phyloP scores from a whole-genome alignment of 768 basidiomycete genomes.

The Asterophora parasitica region DNA sequence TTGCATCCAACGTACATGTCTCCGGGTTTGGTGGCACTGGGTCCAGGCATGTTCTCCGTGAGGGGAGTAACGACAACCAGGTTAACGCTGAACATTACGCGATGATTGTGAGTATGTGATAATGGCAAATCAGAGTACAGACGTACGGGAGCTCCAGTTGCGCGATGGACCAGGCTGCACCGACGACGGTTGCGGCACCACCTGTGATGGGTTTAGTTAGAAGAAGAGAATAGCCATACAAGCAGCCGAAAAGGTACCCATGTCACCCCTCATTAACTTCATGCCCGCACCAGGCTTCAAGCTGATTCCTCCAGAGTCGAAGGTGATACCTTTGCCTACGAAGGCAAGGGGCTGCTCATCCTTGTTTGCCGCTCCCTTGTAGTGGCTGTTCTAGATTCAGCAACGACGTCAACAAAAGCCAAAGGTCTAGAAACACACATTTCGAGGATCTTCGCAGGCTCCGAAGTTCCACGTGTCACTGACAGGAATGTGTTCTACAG shows the following conservation, averaged over 20 bases:
- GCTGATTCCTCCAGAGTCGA: conserved; percentile 85
- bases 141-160: conserved; percentile 76
- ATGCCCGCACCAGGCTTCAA: conserved; percentile 77
- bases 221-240: background rate
- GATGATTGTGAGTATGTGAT: background rate
- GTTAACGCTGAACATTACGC: conserved; percentile 51
- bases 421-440: conserved; percentile 41
- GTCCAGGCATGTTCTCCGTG: conserved; percentile 83
- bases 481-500: conserved; percentile 79
- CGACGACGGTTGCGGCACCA: conserved; percentile 76
- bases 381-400: conserved; percentile 48
- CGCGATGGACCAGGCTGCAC: conserved; percentile 73
- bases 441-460: conserved; percentile 85
- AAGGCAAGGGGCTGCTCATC: conserved; percentile 61
- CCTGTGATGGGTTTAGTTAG: conserved; percentile 28
- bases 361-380: conserved; percentile 64
- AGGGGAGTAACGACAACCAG: conserved; percentile 69
- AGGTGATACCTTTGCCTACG: conserved; percentile 88
- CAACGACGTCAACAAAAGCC: background rate
- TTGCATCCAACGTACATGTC: conserved; percentile 54
- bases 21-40: conserved; percentile 73
- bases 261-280: conserved; percentile 84
- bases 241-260: conserved; percentile 48
- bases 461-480: conserved; percentile 74
- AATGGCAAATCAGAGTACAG: background rate